Base-by-base conservation (phyloP, 805 yeast species). In the Zygoascus flipseniorum region DNA sequence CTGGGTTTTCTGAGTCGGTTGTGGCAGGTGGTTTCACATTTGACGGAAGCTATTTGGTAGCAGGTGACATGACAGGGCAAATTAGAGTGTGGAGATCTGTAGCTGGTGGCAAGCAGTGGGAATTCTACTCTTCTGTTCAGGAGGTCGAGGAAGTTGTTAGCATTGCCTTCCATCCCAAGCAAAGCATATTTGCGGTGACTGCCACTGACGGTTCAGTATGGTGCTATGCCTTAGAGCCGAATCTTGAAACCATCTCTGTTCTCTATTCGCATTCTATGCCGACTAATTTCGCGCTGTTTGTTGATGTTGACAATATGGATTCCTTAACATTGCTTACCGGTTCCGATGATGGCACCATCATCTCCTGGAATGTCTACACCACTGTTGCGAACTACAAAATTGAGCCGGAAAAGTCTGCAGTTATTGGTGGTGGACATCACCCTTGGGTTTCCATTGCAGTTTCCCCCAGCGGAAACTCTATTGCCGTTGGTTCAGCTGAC, bases 1-100 rank as follows among this genome's bases (percentile, higher is more conserved):
- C 73, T 51, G 95, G 92, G 19, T 95, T 88, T 70, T 83, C 83
- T 43, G 99, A 93, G 68, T 85, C 95, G 32, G 93, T 93, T 2
- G 79, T 89, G 50, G 75, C 88, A 8, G 90, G 93, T 50, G 89
- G 83, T 0, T 93, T 93, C 69, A 82, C 96, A 1, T 69, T 74
- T 39, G 93, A 88, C 63, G 99, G 98, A 26, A 76, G 80, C 46
- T 89, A 74, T 63, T 73, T 87, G 44, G 76, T 93, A 11, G 85
- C 97, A 5, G 98, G 92, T 42, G 99, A 95, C 70, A 93, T 93
- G 99, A 82, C 82, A 52, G 98, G 99, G 52, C 81, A 81, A 62
- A 75, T 92, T 31, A 76, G 86, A 60, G 80, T 89, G 14, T 86
- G 83, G 72, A 79, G 81, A 65, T 72, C 90, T 6, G 68, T 76